These are phyloP conservation scores for Chaetomiaceae sp. DNA, from an alignment of 2,329 filamentous ascomycete genomes.

Conservation along the genomic window DNA sequence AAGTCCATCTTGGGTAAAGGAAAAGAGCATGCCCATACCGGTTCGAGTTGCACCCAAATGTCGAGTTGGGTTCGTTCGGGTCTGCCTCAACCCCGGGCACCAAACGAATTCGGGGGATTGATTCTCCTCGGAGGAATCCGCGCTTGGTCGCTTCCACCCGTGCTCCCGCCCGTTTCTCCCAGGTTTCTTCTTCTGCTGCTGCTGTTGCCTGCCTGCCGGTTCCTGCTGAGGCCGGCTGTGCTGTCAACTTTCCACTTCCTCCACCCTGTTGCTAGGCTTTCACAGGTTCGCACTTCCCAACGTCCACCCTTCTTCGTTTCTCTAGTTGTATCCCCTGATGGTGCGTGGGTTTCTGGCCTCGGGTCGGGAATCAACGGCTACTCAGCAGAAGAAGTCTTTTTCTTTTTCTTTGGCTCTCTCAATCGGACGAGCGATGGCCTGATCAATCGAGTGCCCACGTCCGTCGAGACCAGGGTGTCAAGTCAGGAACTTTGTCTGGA, in stretches of 20 bases:
- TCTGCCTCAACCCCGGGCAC: not conserved
- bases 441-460: conserved; percentile 11
- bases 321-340: not conserved
- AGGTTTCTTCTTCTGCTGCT: not conserved
- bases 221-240: too few relatives aligned
- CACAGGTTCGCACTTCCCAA: too few relatives aligned
- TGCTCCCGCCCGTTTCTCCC: not conserved
- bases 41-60: not conserved
- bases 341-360: not conserved
- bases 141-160: conserved; percentile 6
- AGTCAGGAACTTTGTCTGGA: conserved; percentile 7
- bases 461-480: conserved; percentile 1
- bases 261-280: too few relatives aligned
- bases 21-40: not conserved
- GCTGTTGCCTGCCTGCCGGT: not conserved
- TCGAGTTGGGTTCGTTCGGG: not conserved
- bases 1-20: not conserved
- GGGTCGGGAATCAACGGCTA: too few relatives aligned
- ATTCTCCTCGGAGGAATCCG: too few relatives aligned
- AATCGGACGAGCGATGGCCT: conserved; percentile 19
- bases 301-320: too few relatives aligned
- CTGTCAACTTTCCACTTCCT: too few relatives aligned
- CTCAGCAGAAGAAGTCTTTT: too few relatives aligned
- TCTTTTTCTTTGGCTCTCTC: too few relatives aligned
- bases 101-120: not conserved